These are phyloP conservation scores for Incumbomyces lentus DNA, from an alignment of 2,329 filamentous ascomycete genomes.

Conservation along the genomic window DNA sequence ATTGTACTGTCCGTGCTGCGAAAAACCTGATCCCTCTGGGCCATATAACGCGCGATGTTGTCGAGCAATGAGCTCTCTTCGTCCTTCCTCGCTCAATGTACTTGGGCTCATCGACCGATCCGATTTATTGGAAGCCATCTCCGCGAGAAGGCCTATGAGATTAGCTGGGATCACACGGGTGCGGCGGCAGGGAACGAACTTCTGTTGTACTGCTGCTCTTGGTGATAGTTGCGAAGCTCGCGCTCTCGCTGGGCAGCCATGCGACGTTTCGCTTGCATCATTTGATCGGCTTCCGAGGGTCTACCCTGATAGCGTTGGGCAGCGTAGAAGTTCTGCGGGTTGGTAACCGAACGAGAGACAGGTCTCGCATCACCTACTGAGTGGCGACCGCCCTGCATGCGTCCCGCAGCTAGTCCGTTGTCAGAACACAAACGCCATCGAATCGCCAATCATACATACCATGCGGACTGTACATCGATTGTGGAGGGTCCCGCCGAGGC, in stretches of 20 bases:
- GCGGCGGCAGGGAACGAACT: slow-evolving; percentile 46
- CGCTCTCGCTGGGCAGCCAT: slow-evolving; percentile 98
- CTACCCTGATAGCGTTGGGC: slow-evolving; percentile 81
- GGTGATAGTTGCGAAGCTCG: slow-evolving; percentile 98
- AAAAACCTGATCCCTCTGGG: slow-evolving; percentile 56
- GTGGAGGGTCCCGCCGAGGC: slow-evolving; percentile 64
- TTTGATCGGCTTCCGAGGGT: slow-evolving; percentile 89
- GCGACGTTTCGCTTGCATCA: slow-evolving; percentile 98
- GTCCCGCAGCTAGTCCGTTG: slow-evolving; percentile 50
- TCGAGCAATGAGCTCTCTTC: slow-evolving; percentile 87
- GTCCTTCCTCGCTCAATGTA: slow-evolving; percentile 88
- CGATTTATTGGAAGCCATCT: slow-evolving; percentile 65
- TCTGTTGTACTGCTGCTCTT: slow-evolving; percentile 99
- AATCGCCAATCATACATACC: slow-evolving; percentile 8
- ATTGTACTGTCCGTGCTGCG: slow-evolving; percentile 56
- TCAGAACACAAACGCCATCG: slow-evolving; percentile 8
- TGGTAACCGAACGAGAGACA: slow-evolving; percentile 56
- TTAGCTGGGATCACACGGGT: slow-evolving; percentile 26
- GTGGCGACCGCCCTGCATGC: slow-evolving; percentile 60
- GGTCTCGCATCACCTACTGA: slow-evolving; percentile 76
- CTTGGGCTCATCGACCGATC: slow-evolving; percentile 77
- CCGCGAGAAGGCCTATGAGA: slow-evolving; percentile 50
- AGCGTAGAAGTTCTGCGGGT: slow-evolving; percentile 89
- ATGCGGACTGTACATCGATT: slow-evolving; percentile 1
- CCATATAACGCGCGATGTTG: slow-evolving; percentile 92